A percentile compares a stretch with the other conserved stretches of the same genome.
Conservation (phyloP, 2,329 filamentous ascomycete species). For the Sporothrix globosa region DNA sequence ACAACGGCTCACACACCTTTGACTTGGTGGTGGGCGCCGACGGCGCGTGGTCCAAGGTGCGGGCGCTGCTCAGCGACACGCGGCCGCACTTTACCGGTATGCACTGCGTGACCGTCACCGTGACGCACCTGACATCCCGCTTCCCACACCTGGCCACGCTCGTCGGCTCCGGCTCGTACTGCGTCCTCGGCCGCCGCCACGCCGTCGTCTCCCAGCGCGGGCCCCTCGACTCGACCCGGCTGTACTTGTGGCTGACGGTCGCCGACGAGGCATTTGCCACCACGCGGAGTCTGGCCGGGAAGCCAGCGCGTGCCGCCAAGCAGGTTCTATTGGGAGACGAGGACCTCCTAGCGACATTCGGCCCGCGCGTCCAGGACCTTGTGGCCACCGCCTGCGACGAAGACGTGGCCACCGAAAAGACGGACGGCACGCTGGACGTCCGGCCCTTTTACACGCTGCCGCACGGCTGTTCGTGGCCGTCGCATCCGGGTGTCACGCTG, state of each 20-base stretch:
- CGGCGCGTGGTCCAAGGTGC: constrained; percentile 48
- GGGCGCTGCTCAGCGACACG: constrained; percentile 44
- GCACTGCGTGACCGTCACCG: constrained; percentile 45
- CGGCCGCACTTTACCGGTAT: constrained; percentile 48
- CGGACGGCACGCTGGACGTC: constrained; percentile 35
- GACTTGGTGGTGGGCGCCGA: constrained; percentile 49
- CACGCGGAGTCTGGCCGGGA: constrained; percentile 31
- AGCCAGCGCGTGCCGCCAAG: constrained; percentile 34
- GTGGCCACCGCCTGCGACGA: constrained; percentile 41
- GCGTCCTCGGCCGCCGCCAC: constrained; percentile 46
- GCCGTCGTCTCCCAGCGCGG: constrained; percentile 44
- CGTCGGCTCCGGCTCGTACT: constrained; percentile 47
- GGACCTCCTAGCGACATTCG: constrained; percentile 37
- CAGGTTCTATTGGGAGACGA: constrained; percentile 37
- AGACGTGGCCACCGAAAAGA: constrained; percentile 33
- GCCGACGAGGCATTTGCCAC: constrained; percentile 37
- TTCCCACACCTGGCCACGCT: constrained; percentile 47
- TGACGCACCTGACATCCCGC: constrained; percentile 42
- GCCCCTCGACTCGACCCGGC: constrained; percentile 40
- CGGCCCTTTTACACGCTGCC: constrained; percentile 49
- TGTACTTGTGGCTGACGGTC: constrained; percentile 41
- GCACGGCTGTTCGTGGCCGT: constrained; percentile 48
- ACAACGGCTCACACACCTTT: constrained; percentile 38
- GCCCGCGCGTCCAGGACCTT: constrained; percentile 39
- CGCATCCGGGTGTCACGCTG: constrained; percentile 50